Evolutionary conservation across 2,329 filamentous ascomycete genomes (phyloP), one percentile per base, ranked within the genome.

Genomic region (Fusarium pseudonygamai): DNA sequence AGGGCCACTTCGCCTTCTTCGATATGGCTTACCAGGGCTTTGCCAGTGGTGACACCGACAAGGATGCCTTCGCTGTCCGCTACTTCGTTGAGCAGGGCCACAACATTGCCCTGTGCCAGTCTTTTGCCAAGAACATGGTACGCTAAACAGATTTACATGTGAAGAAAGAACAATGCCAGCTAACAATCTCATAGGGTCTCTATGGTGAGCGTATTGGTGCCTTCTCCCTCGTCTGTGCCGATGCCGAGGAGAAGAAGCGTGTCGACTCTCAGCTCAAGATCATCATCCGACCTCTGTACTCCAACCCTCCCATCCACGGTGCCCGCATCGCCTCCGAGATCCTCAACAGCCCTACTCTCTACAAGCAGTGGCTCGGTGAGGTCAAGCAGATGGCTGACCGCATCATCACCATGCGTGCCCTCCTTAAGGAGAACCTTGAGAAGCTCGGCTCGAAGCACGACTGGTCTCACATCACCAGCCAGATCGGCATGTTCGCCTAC

Each of bases 1-100:
- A 93, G 83, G 91, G 89, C 57, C 96, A 98, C 89, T 97, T 93
- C 83, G 92, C 94, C 79, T 98, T 99, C 90, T 99, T 98, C 87
- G 96, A 98, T 85, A 98, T 98, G 95, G 96, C 96, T 74, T 99
- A 99, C 89, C 96, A 99, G 87, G 96, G 96, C 79, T 98, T 99
- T 81, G 96, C 96, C 78, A 96, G 93, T 74, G 96, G 96, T 77
- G 90, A 97, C 85, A 96, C 93, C 74, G 90, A 97, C 87, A 92
- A 92, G 84, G 96, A 99, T 82, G 96, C 96, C 74, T 98, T 96
- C 82, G 94, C 96, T 70, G 89, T 98, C 76, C 92, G 96, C 77
- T 89, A 98, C 88, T 99, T 99, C 83, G 91, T 98, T 82, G 89
- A 94, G 85, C 87, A 98, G 86, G 96, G 96, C 79, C 95, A 97